Percentiles rank a stretch among this genome's conserved stretches.
Conservation (phyloP, 495 filamentous ascomycete genomes). For the Penicillium dipodomyicola region DNA sequence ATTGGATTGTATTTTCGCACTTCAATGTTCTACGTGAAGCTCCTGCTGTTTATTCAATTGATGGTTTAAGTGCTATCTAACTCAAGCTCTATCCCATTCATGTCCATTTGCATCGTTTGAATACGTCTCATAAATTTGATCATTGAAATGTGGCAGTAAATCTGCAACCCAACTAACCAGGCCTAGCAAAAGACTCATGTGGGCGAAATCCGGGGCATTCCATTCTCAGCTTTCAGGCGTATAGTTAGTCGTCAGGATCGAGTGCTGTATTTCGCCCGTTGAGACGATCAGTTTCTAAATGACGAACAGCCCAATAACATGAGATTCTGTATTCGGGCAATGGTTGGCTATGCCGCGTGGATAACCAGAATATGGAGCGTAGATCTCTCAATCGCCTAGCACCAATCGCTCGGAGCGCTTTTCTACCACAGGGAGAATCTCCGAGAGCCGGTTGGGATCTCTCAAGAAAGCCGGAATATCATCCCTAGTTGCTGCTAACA, state of each 20-base stretch:
- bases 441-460: conserved; percentile 76
- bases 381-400: conserved; percentile 18
- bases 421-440: conserved; percentile 70
- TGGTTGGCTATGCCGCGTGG: background rate
- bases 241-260: background rate
- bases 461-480: conserved; percentile 75
- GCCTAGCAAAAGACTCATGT: background rate
- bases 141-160: background rate
- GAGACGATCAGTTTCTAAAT: background rate
- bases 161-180: background rate
- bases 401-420: conserved; percentile 46
- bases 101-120: conserved; percentile 9
- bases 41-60: background rate
- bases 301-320: background rate
- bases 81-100: background rate
- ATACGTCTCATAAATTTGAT: background rate
- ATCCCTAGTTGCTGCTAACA: conserved; percentile 66
- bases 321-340: background rate
- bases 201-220: background rate
- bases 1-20: background rate
- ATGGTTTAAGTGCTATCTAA: background rate
- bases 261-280: background rate
- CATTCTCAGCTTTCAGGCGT: background rate
- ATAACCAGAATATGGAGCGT: background rate
- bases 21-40: background rate